Base-by-base conservation (phyloP, 164 flowering plant genomes). In the Saururus chinensis region DNA sequence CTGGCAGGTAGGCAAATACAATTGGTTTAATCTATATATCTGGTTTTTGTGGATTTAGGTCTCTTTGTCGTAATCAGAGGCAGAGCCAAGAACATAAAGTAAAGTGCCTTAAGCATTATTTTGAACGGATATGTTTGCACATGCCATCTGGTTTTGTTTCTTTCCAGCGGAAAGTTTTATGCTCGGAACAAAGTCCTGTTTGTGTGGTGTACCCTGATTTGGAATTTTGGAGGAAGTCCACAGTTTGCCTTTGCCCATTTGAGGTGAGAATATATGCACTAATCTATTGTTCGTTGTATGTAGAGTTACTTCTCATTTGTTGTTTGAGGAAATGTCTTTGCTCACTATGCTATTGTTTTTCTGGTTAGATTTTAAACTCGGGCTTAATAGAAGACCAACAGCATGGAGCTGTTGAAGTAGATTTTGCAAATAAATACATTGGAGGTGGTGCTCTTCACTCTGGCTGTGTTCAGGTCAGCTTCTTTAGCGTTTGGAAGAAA, bases 361-460 rank as follows among this genome's bases (percentile, higher is more conserved):
- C 9, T 68, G 17, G 22, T 41, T 52, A 88, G 97, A 89, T 87
- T 68, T 75, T 37, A 49, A 63, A 59, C 30, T 78, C 83, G 24
- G 97, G 97, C 40, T 71, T 79, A 26, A 84, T 90, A 66, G 99
- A 93, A 75, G 88, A 93, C 72, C 91, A 90, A 19, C 60, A 64
- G 14, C 40, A 60, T 57, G 88, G 69, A 62, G 88, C 89, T 73
- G 77, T 93, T 66, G 88, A 90, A 79, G 96, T 93, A 20, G 99
- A 93, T 77, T 93, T 93, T 82, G 99, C 99, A 37, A 90, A 93
- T 68, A 79, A 77, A 75, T 88, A 84, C 70, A 57, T 93, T 51
- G 97, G 99, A 23, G 99, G 99, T 49, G 97, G 97, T 73, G 89
- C 91, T 71, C 96, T 93, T 58, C 56, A 21, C 55, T 69, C 79